Conservation (phyloP, 1,284 basidiomycete species). For the Golubevia pallescens region DNA sequence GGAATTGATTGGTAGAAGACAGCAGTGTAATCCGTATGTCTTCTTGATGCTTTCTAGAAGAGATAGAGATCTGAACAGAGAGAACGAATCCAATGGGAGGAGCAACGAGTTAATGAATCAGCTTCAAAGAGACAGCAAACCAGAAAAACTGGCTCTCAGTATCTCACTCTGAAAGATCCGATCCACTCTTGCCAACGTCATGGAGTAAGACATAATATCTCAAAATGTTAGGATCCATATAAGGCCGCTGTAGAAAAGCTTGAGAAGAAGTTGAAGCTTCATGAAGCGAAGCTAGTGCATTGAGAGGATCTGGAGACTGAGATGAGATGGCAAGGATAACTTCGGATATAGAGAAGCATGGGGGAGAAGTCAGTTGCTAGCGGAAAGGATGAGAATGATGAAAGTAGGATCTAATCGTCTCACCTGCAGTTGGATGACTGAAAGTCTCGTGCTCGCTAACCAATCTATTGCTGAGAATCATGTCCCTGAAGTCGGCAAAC, state of each 20-base stretch:
- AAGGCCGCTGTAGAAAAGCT: conserved; percentile 38
- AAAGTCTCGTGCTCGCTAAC: conserved; percentile 42
- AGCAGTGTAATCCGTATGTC: conserved; percentile 59
- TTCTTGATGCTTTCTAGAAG: conserved; percentile 49
- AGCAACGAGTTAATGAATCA: neutral
- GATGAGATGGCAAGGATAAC: conserved; percentile 48
- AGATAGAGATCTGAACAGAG: conserved; percentile 21
- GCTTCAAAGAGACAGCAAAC: neutral
- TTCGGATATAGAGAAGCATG: neutral
- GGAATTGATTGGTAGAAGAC: conserved; percentile 53
- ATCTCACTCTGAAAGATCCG: conserved; percentile 29
- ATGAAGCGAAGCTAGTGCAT: conserved; percentile 54
- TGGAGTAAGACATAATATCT: conserved; percentile 58
- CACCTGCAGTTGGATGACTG: conserved; percentile 25
- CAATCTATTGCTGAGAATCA: conserved; percentile 23
- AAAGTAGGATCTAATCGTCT: neutral
- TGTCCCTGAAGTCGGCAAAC: conserved; percentile 34
- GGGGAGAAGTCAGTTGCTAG: conserved; percentile 10
- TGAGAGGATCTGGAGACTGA: conserved; percentile 49
- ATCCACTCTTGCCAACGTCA: conserved; percentile 30
- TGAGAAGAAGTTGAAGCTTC: conserved; percentile 15
- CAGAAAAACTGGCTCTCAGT: too few species aligned
- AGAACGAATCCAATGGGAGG: too few species aligned
- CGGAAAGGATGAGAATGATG: neutral
- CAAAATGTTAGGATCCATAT: conserved; percentile 44